A percentile compares a stretch with the other conserved stretches of the same genome.
Conservation (phyloP, 1,284 basidiomycete genomes). For the Pyrrhoderma lamaoense region DNA sequence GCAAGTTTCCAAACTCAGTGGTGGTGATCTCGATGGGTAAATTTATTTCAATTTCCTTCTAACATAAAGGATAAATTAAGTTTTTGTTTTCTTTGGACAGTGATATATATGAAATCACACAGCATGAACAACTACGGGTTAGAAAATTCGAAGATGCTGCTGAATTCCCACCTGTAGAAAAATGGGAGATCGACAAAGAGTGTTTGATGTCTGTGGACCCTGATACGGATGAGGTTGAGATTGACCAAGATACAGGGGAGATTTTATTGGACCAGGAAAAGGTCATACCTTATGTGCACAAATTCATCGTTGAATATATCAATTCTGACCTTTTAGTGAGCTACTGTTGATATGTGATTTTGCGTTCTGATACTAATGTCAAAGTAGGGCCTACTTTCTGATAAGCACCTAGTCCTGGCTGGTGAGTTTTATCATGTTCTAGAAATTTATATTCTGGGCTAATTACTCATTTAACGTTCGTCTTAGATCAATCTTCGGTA, state of each 20-base stretch:
- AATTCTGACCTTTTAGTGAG: conserved; percentile 68
- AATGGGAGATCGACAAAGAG: conserved; percentile 1
- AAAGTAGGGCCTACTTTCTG: conserved; percentile 57
- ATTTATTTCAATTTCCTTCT: conserved; percentile 2
- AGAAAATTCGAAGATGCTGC: conserved; percentile 37
- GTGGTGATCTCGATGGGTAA: conserved; percentile 72
- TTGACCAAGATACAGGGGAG: conserved; percentile 21
- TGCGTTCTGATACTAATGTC: not conserved
- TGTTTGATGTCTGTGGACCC: not conserved
- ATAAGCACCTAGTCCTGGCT: conserved; percentile 66
- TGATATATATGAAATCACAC: conserved; percentile 48
- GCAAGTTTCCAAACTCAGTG: conserved; percentile 58
- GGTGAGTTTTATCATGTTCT: conserved; percentile 33
- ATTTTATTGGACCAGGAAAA: conserved; percentile 44
- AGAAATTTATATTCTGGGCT: not conserved
- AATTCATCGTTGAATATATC: conserved; percentile 80
- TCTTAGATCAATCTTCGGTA: conserved; percentile 62
- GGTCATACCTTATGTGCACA: conserved; percentile 66
- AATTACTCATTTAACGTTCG: not conserved
- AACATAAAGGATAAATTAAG: not conserved
- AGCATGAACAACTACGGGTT: conserved; percentile 19
- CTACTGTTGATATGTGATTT: not conserved
- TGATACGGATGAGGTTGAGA: conserved; percentile 21
- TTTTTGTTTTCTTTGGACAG: conserved; percentile 25
- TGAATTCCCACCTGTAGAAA: conserved; percentile 39